A percentile compares a stretch with the other conserved stretches of the same genome.
Conservation (phyloP, 139 green algal genomes). For the Micractinium sp. region DNA sequence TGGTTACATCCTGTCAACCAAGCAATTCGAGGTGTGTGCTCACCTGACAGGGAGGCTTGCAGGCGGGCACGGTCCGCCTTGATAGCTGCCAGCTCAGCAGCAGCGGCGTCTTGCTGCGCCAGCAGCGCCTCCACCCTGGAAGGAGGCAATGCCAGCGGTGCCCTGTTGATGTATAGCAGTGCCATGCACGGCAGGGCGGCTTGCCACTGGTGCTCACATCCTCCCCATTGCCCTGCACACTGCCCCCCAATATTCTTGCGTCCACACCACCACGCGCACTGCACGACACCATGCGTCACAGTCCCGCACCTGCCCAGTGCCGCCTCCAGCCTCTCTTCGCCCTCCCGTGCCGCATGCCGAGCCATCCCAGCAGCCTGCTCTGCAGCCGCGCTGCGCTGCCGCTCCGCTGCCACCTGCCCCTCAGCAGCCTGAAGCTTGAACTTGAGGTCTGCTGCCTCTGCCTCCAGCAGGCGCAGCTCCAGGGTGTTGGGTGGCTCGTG, state of each 20-base stretch:
- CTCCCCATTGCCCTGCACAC: not conserved
- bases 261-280: not conserved
- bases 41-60: slow-evolving; percentile 4
- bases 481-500: slow-evolving; percentile 10
- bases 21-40: too few species aligned
- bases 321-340: not conserved
- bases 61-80: slow-evolving; percentile 7
- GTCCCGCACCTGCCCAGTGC: slow-evolving; percentile 9
- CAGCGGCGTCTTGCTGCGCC: slow-evolving; percentile 5
- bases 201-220: not conserved
- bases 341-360: not conserved
- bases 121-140: not conserved
- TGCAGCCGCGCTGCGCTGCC: not conserved
- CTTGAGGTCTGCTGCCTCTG: slow-evolving; percentile 19
- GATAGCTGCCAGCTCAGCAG: not conserved
- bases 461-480: slow-evolving; percentile 39
- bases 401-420: not conserved
- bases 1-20: not conserved
- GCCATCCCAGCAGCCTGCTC: not conserved
- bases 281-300: not conserved
- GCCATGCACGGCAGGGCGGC: not conserved
- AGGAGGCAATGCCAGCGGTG: not conserved
- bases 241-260: not conserved
- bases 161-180: not conserved
- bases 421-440: slow-evolving; percentile 29